A percentile compares a stretch with the other conserved stretches of the same genome.
phyloP scores from a whole-genome alignment of 441 rosid genomes.

The Melastoma candidum region DNA sequence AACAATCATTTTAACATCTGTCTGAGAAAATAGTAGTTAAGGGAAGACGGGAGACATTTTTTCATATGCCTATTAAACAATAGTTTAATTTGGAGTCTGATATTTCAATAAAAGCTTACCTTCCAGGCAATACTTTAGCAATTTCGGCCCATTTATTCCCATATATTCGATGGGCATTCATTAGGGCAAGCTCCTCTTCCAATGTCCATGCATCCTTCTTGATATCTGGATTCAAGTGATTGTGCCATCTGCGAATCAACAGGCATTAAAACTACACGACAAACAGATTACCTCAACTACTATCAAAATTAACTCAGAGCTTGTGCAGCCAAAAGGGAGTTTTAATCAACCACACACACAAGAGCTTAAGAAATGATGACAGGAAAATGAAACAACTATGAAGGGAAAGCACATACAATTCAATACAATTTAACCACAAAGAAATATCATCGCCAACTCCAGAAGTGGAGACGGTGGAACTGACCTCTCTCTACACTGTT shows the following conservation, averaged over 20 bases:
- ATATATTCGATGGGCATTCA: slow-evolving; percentile 66
- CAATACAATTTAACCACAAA: not conserved
- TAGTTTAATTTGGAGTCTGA: not conserved
- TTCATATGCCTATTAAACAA: not conserved
- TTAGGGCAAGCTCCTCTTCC: slow-evolving; percentile 78
- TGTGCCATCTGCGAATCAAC: slow-evolving; percentile 73
- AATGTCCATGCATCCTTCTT: slow-evolving; percentile 94
- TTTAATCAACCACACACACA: too few relatives aligned
- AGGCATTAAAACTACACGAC: slow-evolving; percentile 8
- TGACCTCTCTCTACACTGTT: slow-evolving; percentile 98
- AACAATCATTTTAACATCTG: not conserved
- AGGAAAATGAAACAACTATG: not conserved
- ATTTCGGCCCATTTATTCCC: slow-evolving; percentile 99
- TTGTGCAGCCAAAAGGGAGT: too few relatives aligned
- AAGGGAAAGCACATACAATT: not conserved
- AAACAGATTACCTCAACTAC: not conserved
- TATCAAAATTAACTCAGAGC: too few relatives aligned
- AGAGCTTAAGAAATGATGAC: not conserved
- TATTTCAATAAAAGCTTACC: slow-evolving; percentile 33
- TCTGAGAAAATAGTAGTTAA: too few relatives aligned
- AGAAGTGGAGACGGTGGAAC: not conserved
- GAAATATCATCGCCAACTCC: not conserved
- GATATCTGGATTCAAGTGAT: slow-evolving; percentile 96
- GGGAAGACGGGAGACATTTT: too few relatives aligned
- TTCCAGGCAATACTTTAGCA: slow-evolving; percentile 91